Percentiles rank a stretch among this genome's conserved stretches.
These are phyloP conservation scores for Coemansia sp. DNA, from an alignment of 192 early-diverging fungal genomes.

Conservation along the genomic window DNA sequence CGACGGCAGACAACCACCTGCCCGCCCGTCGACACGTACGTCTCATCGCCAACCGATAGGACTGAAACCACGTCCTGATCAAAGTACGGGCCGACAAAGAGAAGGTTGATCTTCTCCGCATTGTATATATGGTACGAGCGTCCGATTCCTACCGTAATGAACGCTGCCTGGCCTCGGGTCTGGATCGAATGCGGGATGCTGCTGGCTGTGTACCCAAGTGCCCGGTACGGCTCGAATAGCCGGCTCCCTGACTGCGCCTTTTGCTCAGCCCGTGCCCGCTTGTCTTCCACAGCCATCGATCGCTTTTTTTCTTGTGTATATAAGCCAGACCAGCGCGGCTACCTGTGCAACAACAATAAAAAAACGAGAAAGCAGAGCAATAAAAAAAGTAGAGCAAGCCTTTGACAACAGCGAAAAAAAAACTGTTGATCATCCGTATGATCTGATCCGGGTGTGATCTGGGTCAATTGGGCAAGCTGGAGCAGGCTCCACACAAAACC, in stretches of 20 bases:
- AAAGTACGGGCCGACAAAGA: conserved; percentile 72
- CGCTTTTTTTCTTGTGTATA: too few relatives aligned
- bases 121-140: conserved; percentile 86
- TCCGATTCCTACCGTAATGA: conserved; percentile 84
- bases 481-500: too few relatives aligned
- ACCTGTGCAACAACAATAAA: background rate
- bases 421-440: background rate
- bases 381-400: conserved; percentile 1
- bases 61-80: conserved; percentile 65
- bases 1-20: conserved; percentile 59
- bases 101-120: conserved; percentile 68
- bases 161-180: conserved; percentile 64
- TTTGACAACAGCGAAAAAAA: background rate
- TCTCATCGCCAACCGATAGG: conserved; percentile 60
- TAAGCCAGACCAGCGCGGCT: too few relatives aligned
- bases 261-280: conserved; percentile 12
- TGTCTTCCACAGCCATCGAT: conserved; percentile 17
- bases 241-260: conserved; percentile 26
- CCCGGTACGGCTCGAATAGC: conserved; percentile 83
- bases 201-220: conserved; percentile 85
- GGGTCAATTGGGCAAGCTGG: too few relatives aligned
- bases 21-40: conserved; percentile 67
- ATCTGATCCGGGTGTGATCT: too few relatives aligned
- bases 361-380: background rate
- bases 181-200: conserved; percentile 76